phyloP scores from a whole-genome alignment of 1,284 basidiomycete species.

The Boletus smithii region DNA sequence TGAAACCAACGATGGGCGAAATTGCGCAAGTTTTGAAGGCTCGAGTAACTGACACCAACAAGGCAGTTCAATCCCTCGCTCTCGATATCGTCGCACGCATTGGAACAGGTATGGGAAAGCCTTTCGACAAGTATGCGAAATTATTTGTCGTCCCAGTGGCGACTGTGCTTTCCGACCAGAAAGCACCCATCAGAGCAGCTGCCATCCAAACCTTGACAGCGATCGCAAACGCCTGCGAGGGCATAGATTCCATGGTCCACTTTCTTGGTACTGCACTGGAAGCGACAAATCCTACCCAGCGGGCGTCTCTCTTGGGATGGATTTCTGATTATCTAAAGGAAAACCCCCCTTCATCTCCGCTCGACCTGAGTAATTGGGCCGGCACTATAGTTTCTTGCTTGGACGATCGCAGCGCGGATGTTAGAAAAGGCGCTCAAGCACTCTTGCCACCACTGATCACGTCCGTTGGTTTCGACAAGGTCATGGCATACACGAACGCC shows the following conservation, averaged over 20 bases:
- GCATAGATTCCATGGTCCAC: slow-evolving; percentile 77
- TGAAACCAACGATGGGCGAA: slow-evolving; percentile 92
- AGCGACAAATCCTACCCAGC: slow-evolving; percentile 84
- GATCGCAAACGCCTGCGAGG: slow-evolving; percentile 83
- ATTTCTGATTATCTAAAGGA: slow-evolving; percentile 77
- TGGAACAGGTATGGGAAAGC: slow-evolving; percentile 90
- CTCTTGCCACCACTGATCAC: slow-evolving; percentile 78
- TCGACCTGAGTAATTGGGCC: slow-evolving; percentile 79
- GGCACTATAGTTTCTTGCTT: slow-evolving; percentile 75
- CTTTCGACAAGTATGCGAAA: slow-evolving; percentile 87
- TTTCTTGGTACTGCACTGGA: slow-evolving; percentile 83
- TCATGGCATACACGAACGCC: slow-evolving; percentile 81
- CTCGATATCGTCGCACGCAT: slow-evolving; percentile 89
- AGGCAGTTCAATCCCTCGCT: slow-evolving; percentile 87
- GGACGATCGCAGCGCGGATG: slow-evolving; percentile 90
- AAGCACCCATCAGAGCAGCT: slow-evolving; percentile 79
- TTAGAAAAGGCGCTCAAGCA: slow-evolving; percentile 87
- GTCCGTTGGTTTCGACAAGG: slow-evolving; percentile 78
- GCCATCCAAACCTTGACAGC: slow-evolving; percentile 78
- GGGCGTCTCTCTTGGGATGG: slow-evolving; percentile 84
- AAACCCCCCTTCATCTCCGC: slow-evolving; percentile 48
- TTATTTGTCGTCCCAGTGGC: slow-evolving; percentile 77
- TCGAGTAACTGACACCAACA: slow-evolving; percentile 89
- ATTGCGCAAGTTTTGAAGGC: slow-evolving; percentile 87
- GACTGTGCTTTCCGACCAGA: slow-evolving; percentile 90